These are phyloP conservation scores for Scedosporium apiospermum DNA, from an alignment of 2,329 filamentous ascomycete species.

Conservation along the genomic window DNA sequence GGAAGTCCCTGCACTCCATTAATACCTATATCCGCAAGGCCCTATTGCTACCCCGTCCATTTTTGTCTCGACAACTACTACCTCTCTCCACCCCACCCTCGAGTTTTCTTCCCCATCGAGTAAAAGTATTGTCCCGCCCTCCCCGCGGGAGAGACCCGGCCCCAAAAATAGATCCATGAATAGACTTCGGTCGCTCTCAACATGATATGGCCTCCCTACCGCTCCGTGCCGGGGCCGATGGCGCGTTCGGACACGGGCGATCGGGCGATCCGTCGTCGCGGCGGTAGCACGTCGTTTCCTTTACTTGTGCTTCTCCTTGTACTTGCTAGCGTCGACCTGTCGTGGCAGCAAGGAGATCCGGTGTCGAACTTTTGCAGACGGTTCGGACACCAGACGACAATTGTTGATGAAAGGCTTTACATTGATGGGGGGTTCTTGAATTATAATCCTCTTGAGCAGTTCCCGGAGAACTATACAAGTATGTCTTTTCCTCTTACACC, in stretches of 20 bases:
- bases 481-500: slow-evolving; percentile 16
- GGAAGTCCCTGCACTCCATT: too few species aligned
- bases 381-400: slow-evolving; percentile 50
- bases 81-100: background rate
- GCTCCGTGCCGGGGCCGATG: background rate
- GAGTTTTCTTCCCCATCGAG: background rate
- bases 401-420: slow-evolving; percentile 50
- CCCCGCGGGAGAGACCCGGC: background rate
- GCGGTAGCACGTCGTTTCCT: background rate
- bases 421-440: slow-evolving; percentile 53
- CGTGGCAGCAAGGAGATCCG: slow-evolving; percentile 34
- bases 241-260: background rate
- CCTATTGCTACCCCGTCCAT: background rate
- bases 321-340: background rate
- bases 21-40: background rate
- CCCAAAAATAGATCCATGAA: background rate
- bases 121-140: background rate
- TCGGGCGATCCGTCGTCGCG: background rate
- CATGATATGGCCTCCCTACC: slow-evolving; percentile 2
- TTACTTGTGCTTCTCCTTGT: slow-evolving; percentile 1
- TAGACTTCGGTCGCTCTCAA: background rate
- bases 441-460: slow-evolving; percentile 38
- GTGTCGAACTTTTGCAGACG: slow-evolving; percentile 43
- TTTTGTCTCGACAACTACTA: background rate
- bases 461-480: slow-evolving; percentile 47